Evolutionary conservation across 495 filamentous ascomycete species (phyloP).

Genomic region (Penicillium turbatum): DNA sequence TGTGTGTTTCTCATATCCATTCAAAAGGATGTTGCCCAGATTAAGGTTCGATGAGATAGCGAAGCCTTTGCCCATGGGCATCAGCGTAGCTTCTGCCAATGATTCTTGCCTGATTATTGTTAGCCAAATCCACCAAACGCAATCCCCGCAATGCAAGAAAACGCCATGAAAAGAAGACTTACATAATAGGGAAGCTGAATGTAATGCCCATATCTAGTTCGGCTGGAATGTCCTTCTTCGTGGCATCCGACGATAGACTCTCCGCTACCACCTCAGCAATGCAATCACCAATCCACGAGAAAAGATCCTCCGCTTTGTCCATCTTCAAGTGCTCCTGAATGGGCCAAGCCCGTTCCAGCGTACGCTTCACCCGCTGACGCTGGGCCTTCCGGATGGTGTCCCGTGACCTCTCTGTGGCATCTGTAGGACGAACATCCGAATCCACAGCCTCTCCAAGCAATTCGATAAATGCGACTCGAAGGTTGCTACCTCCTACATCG

Average conservation of each 20-base stretch:
- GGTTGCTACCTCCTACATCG: slow-evolving; percentile 77
- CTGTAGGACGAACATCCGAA: slow-evolving; percentile 29
- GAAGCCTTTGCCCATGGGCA: slow-evolving; percentile 88
- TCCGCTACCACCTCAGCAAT: slow-evolving; percentile 67
- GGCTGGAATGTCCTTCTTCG: slow-evolving; percentile 41
- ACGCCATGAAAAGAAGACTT: slow-evolving; percentile 18
- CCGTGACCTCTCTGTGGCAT: slow-evolving; percentile 35
- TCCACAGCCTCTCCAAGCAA: slow-evolving; percentile 50
- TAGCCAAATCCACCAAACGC: slow-evolving; percentile 5
- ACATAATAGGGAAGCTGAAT: slow-evolving; percentile 86
- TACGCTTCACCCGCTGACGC: slow-evolving; percentile 51
- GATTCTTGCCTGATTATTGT: slow-evolving; percentile 59
- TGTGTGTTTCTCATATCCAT: slow-evolving; percentile 62
- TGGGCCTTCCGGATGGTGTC: slow-evolving; percentile 46
- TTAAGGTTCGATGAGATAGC: slow-evolving; percentile 69
- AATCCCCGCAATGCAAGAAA: no score
- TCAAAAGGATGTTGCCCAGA: slow-evolving; percentile 61
- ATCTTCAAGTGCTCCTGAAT: slow-evolving; percentile 77
- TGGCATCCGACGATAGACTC: slow-evolving; percentile 43
- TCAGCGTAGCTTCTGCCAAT: slow-evolving; percentile 69
- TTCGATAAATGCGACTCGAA: slow-evolving; percentile 75
- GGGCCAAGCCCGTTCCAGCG: slow-evolving; percentile 69
- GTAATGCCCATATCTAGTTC: slow-evolving; percentile 75
- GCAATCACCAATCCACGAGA: slow-evolving; percentile 73
- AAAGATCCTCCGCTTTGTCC: slow-evolving; percentile 69